Evolutionary conservation across 2,329 filamentous ascomycete species (phyloP).

Genomic region (Hypocrella siamensis): DNA sequence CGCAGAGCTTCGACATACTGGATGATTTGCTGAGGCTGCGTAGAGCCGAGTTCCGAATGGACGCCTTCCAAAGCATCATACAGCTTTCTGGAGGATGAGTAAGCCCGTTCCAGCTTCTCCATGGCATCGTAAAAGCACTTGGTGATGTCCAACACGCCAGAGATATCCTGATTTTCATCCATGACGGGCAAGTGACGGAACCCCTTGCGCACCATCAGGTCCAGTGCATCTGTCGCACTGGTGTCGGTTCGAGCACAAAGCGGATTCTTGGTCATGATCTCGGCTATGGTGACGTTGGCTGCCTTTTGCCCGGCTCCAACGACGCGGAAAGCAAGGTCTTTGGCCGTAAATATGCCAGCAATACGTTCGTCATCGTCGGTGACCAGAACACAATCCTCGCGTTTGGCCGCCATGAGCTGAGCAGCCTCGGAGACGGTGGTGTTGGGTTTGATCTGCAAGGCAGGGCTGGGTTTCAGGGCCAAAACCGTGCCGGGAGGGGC

Average conservation of each 20-base stretch:
- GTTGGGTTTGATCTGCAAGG: conserved; percentile 90
- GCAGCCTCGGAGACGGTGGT: conserved; percentile 93
- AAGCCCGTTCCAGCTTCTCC: conserved; percentile 97
- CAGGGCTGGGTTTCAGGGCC: conserved; percentile 84
- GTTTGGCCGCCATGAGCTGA: conserved; percentile 96
- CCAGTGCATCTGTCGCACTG: conserved; percentile 90
- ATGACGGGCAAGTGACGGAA: conserved; percentile 97
- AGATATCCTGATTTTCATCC: conserved; percentile 99
- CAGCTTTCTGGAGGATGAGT: conserved; percentile 92
- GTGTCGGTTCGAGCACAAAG: conserved; percentile 95
- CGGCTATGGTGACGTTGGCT: conserved; percentile 77
- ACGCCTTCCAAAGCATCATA: conserved; percentile 97
- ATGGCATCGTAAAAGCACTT: conserved; percentile 99
- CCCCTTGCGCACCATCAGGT: conserved; percentile 96
- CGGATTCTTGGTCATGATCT: conserved; percentile 99
- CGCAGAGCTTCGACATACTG: conserved; percentile 95
- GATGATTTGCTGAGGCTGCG: conserved; percentile 95
- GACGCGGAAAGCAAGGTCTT: conserved; percentile 94
- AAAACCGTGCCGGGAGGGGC: conserved; percentile 92
- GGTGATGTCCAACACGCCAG: conserved; percentile 93
- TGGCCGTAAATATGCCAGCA: conserved; percentile 96
- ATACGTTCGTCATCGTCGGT: conserved; percentile 97
- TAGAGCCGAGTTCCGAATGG: conserved; percentile 88
- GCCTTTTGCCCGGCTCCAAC: conserved; percentile 85
- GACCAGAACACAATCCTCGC: conserved; percentile 93